Base-by-base conservation (phyloP, 345 rosid genomes). In the Lepidium africanum region DNA sequence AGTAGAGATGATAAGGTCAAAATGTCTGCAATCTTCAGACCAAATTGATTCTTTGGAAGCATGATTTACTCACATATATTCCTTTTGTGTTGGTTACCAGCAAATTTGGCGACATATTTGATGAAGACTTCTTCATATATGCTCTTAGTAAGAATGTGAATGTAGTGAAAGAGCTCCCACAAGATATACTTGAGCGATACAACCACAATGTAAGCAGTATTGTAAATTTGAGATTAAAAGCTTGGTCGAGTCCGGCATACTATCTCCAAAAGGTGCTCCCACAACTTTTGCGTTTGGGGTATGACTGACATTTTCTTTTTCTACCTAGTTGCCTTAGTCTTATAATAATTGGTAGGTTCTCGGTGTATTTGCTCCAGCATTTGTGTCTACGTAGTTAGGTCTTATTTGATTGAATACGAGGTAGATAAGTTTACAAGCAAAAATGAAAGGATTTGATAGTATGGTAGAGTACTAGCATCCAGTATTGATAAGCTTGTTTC, bases 221-320 rank as follows among this genome's bases (percentile, higher is more conserved):
- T 42, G 85, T 94, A 16, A 94, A 91, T 78, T 77, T 93, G 81
- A 87, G 98, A 82, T 85, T 93, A 23, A 93, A 93, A 72, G 98
- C 72, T 57, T 93, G 96, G 98, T 90, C 96, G 21, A 93, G 92
- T 70, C 86, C 89, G 1, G 65, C 89, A 70, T 85, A 93, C 73
- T 93, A 90, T 85, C 83, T 93, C 60, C 89, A 87, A 56, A 90
- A 88, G 82, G 98, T 93, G 71, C 91, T 93, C 63, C 98, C 96
- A 19, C 81, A 89, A 86, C 85, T 90, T 62, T 65, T 67, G 66
- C 84, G 77, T 12, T 69, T 87, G 85, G 68, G 93, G 96, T 87
- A 79, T 78, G 84, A 17, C 59, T 45, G 19, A 41, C 39, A 16
- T 49, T 48, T 64, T 35, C 2, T 35, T 37, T 21, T 52, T 4